Percentiles rank a stretch among this genome's conserved stretches.
phyloP scores from a whole-genome alignment of 495 filamentous ascomycete species.

The Penicillium maclennaniae region DNA sequence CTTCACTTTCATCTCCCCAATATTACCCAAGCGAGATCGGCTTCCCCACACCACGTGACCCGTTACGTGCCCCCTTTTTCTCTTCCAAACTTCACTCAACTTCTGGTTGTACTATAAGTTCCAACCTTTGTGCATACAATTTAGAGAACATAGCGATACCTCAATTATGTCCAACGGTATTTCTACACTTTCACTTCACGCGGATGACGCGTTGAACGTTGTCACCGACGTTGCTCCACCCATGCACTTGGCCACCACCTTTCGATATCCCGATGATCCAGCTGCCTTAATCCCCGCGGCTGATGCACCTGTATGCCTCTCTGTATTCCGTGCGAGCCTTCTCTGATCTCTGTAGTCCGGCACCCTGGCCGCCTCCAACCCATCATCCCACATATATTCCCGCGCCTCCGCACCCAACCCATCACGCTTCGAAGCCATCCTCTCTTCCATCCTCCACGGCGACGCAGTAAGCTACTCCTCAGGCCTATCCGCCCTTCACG shows the following conservation, averaged over 20 bases:
- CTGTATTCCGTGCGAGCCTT: background rate
- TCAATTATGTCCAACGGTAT: slow-evolving; percentile 33
- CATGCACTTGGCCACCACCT: slow-evolving; percentile 84
- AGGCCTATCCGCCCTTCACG: slow-evolving; percentile 84
- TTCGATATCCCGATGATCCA: slow-evolving; percentile 71
- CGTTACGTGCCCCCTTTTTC: slow-evolving; percentile 16
- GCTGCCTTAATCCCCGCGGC: slow-evolving; percentile 49
- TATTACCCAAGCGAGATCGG: background rate
- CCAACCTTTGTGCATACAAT: slow-evolving; percentile 26
- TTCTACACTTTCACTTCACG: slow-evolving; percentile 78
- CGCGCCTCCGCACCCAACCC: slow-evolving; percentile 69
- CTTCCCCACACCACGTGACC: slow-evolving; percentile 23
- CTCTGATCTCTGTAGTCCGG: slow-evolving; percentile 13
- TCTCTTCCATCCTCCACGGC: slow-evolving; percentile 67
- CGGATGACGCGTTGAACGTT: slow-evolving; percentile 71
- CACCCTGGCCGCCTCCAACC: slow-evolving; percentile 6
- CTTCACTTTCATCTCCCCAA: background rate
- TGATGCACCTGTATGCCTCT: slow-evolving; percentile 33
- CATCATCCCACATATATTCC: slow-evolving; percentile 64
- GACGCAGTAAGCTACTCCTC: slow-evolving; percentile 73
- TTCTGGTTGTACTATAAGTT: slow-evolving; percentile 23
- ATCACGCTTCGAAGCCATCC: slow-evolving; percentile 78
- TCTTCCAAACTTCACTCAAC: background rate
- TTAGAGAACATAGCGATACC: slow-evolving; percentile 22
- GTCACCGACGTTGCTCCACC: slow-evolving; percentile 77